These are phyloP conservation scores for Diaporthe longicolla DNA, from an alignment of 2,329 filamentous ascomycete genomes.

Conservation along the genomic window DNA sequence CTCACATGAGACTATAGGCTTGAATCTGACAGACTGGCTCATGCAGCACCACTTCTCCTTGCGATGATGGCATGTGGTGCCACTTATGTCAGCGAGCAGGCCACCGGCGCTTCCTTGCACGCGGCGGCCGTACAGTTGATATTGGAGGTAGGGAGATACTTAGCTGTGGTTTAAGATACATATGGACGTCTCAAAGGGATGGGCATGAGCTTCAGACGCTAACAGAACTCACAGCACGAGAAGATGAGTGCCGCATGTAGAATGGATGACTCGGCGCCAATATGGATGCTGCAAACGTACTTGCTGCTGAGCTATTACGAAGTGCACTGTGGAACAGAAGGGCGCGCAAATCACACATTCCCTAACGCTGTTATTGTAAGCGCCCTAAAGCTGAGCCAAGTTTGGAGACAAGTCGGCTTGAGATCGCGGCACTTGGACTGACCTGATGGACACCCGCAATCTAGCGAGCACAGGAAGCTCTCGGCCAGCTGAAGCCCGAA, in stretches of 20 bases:
- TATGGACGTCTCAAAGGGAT: neutral
- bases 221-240: neutral
- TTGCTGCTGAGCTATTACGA: constrained; percentile 1
- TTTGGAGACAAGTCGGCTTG: no score
- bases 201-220: neutral
- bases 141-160: neutral
- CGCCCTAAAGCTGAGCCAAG: no score
- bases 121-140: neutral
- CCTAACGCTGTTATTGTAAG: constrained; percentile 1
- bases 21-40: neutral
- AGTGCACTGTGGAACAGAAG: neutral
- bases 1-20: neutral
- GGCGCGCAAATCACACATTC: neutral
- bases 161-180: neutral
- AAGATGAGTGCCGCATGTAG: neutral
- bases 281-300: neutral
- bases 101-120: neutral
- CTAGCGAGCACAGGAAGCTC: neutral
- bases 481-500: neutral
- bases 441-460: neutral
- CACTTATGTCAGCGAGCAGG: neutral
- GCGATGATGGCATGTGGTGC: constrained; percentile 1
- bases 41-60: neutral
- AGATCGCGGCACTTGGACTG: neutral
- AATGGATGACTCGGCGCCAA: neutral